phyloP scores from a whole-genome alignment of 2,329 filamentous ascomycete species.

The Fusarium veterinarium region DNA sequence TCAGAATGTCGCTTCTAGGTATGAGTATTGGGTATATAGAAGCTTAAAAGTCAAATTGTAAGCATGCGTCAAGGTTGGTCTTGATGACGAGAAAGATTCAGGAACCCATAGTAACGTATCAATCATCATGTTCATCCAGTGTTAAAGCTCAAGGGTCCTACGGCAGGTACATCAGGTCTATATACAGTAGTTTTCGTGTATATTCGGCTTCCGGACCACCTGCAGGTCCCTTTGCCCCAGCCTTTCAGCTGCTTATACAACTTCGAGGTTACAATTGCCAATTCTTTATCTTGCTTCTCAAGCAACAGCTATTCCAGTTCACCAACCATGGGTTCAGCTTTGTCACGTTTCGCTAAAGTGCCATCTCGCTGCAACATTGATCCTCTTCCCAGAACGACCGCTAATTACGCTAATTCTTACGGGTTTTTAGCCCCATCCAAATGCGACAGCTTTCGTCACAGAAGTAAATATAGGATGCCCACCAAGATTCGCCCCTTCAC shows the following conservation, averaged over 20 bases:
- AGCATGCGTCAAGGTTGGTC: background rate
- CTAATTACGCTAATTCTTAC: background rate
- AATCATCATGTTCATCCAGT: background rate
- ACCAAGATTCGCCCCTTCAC: background rate
- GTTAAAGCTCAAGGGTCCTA: background rate
- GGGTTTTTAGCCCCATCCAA: background rate
- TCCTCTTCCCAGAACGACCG: background rate
- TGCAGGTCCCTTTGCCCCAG: background rate
- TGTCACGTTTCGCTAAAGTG: background rate
- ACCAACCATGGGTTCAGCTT: background rate
- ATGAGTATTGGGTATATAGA: background rate
- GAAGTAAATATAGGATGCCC: background rate
- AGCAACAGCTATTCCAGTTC: background rate
- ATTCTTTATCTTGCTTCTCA: background rate
- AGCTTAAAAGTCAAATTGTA: background rate
- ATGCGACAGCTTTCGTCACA: background rate
- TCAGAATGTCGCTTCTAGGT: background rate
- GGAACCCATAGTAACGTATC: rapidly evolving
- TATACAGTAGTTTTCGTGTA: background rate
- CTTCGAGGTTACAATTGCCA: background rate
- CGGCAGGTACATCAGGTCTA: background rate
- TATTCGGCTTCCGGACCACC: background rate
- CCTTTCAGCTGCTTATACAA: background rate
- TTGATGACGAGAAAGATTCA: background rate
- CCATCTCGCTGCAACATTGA: background rate